Evolutionary conservation across 2,329 filamentous ascomycete species (phyloP).

Genomic region (Paraconiothyrium brasiliense): DNA sequence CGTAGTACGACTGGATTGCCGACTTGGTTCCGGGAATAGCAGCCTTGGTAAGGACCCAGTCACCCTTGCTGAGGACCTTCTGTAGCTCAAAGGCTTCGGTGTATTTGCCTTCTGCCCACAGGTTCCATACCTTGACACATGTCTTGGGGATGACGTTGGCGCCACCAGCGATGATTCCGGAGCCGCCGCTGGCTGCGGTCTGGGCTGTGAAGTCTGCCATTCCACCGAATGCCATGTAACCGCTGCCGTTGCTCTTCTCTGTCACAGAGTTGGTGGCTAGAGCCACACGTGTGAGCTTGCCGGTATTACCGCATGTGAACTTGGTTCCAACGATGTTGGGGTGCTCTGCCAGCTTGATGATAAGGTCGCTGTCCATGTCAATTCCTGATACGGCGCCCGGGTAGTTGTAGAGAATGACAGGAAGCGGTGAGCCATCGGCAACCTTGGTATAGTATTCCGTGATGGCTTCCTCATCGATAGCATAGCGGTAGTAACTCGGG

Average conservation of each 20-base stretch:
- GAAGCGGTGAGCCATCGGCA: slow-evolving; percentile 77
- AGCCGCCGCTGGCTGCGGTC: slow-evolving; percentile 80
- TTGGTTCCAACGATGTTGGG: slow-evolving; percentile 89
- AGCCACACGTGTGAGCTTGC: slow-evolving; percentile 86
- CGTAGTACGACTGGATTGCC: slow-evolving; percentile 81
- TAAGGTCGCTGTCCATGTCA: slow-evolving; percentile 88
- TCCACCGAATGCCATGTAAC: slow-evolving; percentile 86
- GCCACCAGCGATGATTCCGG: slow-evolving; percentile 84
- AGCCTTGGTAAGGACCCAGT: slow-evolving; percentile 84
- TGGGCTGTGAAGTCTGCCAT: slow-evolving; percentile 89
- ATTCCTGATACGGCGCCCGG: slow-evolving; percentile 86
- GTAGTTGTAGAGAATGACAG: slow-evolving; percentile 91
- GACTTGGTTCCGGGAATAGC: slow-evolving; percentile 88
- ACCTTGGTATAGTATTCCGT: slow-evolving; percentile 78
- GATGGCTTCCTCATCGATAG: slow-evolving; percentile 77
- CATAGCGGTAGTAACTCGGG: slow-evolving; percentile 82
- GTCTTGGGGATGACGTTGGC: slow-evolving; percentile 87
- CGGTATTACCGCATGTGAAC: slow-evolving; percentile 91
- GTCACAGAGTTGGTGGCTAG: slow-evolving; percentile 76
- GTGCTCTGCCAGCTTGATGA: slow-evolving; percentile 81
- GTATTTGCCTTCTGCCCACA: slow-evolving; percentile 76
- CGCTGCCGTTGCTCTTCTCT: slow-evolving; percentile 58
- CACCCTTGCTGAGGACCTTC: slow-evolving; percentile 78
- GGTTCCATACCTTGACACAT: slow-evolving; percentile 80
- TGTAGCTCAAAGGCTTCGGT: slow-evolving; percentile 80